phyloP scores from a whole-genome alignment of 1,284 basidiomycete species.

The Uromyces viciae-fabae region DNA sequence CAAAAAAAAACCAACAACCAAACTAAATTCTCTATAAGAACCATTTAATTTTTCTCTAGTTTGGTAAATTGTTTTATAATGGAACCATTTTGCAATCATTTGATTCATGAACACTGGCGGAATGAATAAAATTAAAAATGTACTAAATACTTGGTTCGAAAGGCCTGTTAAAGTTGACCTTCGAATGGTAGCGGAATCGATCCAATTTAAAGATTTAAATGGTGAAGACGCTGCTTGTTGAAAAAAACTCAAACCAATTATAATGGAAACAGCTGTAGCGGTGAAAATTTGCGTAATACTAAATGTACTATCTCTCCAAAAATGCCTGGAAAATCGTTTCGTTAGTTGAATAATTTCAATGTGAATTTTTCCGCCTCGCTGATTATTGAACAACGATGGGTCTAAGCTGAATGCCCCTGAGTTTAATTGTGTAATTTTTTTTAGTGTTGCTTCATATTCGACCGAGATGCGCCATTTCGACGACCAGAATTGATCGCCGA shows the following conservation, averaged over 20 bases:
- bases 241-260: slow-evolving; percentile 39
- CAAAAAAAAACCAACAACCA: slow-evolving; percentile 27
- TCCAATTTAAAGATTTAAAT: not conserved
- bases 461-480: slow-evolving; percentile 24
- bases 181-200: not conserved
- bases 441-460: slow-evolving; percentile 1
- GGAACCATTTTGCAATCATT: slow-evolving; percentile 50
- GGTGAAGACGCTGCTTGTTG: slow-evolving; percentile 17
- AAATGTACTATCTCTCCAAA: slow-evolving; percentile 43
- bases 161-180: slow-evolving; percentile 26
- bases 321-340: slow-evolving; percentile 34
- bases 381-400: slow-evolving; percentile 25
- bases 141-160: slow-evolving; percentile 33
- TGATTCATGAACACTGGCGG: slow-evolving; percentile 46
- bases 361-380: slow-evolving; percentile 8
- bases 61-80: slow-evolving; percentile 48
- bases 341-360: slow-evolving; percentile 31
- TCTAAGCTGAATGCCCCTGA: slow-evolving; percentile 14
- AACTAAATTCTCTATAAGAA: slow-evolving; percentile 18
- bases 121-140: slow-evolving; percentile 47
- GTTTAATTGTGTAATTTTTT: slow-evolving; percentile 19
- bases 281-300: slow-evolving; percentile 39
- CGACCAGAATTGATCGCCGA: not conserved
- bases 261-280: slow-evolving; percentile 3
- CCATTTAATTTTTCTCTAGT: slow-evolving; percentile 46